A percentile compares a stretch with the other conserved stretches of the same genome.
phyloP scores from a whole-genome alignment of 192 early-diverging fungal species.

The Borealophlyctis nickersoniae region DNA sequence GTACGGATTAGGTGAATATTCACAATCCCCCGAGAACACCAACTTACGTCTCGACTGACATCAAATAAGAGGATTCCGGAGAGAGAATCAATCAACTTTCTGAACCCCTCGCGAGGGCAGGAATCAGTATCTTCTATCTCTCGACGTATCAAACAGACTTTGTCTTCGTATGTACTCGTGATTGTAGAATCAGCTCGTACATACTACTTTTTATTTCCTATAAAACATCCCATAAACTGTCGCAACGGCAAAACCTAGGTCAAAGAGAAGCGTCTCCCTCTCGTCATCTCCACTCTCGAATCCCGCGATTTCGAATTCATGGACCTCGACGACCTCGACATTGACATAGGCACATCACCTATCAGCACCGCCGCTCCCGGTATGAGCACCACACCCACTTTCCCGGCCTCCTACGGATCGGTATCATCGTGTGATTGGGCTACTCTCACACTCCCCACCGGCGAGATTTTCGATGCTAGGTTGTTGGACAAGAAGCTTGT shows the following conservation, averaged over 20 bases:
- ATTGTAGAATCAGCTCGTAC: no score
- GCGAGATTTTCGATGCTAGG: slow-evolving; percentile 26
- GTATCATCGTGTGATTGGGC: no score
- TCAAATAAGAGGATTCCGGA: slow-evolving; percentile 53
- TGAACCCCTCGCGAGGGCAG: slow-evolving; percentile 49
- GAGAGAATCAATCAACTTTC: slow-evolving; percentile 60
- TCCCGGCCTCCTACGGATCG: not conserved
- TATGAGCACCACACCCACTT: not conserved
- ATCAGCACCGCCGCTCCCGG: slow-evolving; percentile 12
- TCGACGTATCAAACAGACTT: slow-evolving; percentile 73
- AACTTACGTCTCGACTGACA: not conserved
- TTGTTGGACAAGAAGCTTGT: slow-evolving; percentile 41
- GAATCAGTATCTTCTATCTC: slow-evolving; percentile 72
- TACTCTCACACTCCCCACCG: no score
- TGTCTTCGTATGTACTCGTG: slow-evolving; percentile 61
- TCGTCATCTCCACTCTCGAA: slow-evolving; percentile 53
- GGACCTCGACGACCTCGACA: slow-evolving; percentile 35
- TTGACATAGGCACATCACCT: slow-evolving; percentile 1
- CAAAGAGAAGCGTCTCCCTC: slow-evolving; percentile 55
- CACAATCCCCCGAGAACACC: not conserved
- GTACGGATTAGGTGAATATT: slow-evolving; percentile 23
- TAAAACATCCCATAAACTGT: no score
- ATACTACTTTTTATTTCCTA: no score
- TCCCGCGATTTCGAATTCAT: slow-evolving; percentile 33
- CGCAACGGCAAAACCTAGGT: slow-evolving; percentile 42